A percentile compares a stretch with the other conserved stretches of the same genome.
Evolutionary conservation across 2,329 filamentous ascomycete species (phyloP).

Genomic region (Stagonosporopsis vannaccii): DNA sequence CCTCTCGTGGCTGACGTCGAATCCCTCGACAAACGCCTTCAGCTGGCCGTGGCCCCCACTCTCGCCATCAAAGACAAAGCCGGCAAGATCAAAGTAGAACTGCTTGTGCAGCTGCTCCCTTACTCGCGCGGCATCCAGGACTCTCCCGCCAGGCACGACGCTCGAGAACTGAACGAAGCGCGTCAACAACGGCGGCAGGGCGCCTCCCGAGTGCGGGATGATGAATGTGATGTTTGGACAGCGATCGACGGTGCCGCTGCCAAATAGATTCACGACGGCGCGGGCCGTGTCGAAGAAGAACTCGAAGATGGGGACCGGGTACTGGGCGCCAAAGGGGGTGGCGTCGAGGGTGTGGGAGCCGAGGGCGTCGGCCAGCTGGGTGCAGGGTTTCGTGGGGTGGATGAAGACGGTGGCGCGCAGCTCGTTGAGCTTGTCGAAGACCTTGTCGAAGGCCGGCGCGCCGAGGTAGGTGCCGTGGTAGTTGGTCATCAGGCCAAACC

Average conservation of each 20-base stretch:
- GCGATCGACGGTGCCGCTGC: constrained; percentile 55
- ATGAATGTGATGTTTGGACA: constrained; percentile 58
- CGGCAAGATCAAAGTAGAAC: constrained; percentile 63
- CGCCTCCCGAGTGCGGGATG: constrained; percentile 58
- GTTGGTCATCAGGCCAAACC: constrained; percentile 62
- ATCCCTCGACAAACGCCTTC: constrained; percentile 55
- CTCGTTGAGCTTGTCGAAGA: constrained; percentile 59
- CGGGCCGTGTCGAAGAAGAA: constrained; percentile 64
- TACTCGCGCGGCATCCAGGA: constrained; percentile 37
- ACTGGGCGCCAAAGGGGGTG: constrained; percentile 47
- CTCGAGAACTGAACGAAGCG: constrained; percentile 53
- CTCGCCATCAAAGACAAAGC: constrained; percentile 54
- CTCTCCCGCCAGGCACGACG: constrained; percentile 47
- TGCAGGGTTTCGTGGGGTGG: constrained; percentile 62
- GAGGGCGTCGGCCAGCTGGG: constrained; percentile 33
- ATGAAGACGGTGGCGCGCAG: constrained; percentile 60
- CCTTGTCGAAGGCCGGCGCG: constrained; percentile 52
- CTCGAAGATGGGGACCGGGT: constrained; percentile 57
- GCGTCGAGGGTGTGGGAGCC: constrained; percentile 34
- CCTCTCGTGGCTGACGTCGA: constrained; percentile 47
- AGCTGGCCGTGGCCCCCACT: constrained; percentile 54
- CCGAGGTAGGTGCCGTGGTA: constrained; percentile 62
- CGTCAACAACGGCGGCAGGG: constrained; percentile 54
- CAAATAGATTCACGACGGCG: constrained; percentile 58
- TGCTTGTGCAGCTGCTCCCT: constrained; percentile 46